Base-by-base conservation (phyloP, 148 eudicot genomes). In the Suaeda aralocaspica region DNA sequence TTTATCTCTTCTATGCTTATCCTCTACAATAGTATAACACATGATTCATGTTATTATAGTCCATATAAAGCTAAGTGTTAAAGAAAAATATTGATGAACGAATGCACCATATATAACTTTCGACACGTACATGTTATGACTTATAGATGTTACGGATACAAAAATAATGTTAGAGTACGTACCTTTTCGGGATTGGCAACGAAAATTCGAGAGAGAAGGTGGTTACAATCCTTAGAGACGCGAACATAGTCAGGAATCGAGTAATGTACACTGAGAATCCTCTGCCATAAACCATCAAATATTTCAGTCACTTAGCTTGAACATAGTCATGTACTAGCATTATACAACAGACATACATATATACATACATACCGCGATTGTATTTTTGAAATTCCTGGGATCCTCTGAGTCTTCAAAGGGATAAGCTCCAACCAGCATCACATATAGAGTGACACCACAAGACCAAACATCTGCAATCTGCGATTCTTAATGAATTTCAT, bases 401-500 rank as follows among this genome's bases (percentile, higher is more conserved):
- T 90, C 96, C 53, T 82, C 89, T 1, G 88, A 77, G 64, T 90
- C 96, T 84, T 90, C 96, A 73, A 90, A 90, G 16, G 96, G 96
- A 78, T 90, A 90, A 12, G 88, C 90, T 46, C 96, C 96, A 68
- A 90, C 91, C 30, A 90, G 74, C 96, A 87, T 90, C 15, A 89
- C 96, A 76, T 89, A 89, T 21, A 89, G 75, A 41, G 96, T 90
- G 41, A 90, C 96, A 82, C 92, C 96, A 86, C 96, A 87, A 33
- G 96, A 90, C 96, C 96, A 90, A 76, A 90, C 96, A 85, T 90
- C 96, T 79, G 96, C 96, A 77, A 82, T 86, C 96, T 88, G 59
- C 53, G 69, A 41, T 36, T 34, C 64, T 21, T 46, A 61, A 59
- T 75, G 39, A 46, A 44, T 34, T 60, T 29, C 4, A 21, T 34